phyloP scores from a whole-genome alignment of 352 stramenopile genomes.

The Phytophthora sojae region DNA sequence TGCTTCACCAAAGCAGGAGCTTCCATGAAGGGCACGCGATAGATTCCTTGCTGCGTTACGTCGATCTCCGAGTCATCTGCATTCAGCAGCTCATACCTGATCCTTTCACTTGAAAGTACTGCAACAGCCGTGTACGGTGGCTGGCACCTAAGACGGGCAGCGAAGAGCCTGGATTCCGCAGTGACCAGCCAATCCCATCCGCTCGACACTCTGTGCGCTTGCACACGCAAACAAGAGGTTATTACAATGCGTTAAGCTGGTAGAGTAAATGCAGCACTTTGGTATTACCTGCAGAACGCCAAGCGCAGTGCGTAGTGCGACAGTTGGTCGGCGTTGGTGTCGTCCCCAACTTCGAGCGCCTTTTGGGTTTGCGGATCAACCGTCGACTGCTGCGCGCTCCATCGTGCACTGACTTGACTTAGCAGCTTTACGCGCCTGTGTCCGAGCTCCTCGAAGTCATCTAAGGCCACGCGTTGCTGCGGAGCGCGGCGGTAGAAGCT shows the following conservation, averaged over 20 bases:
- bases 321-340: conserved; percentile 35
- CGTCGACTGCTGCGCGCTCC: neutral
- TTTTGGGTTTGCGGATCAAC: conserved; percentile 1
- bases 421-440: conserved; percentile 77
- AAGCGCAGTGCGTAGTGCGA: conserved; percentile 64
- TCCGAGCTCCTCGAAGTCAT: conserved; percentile 93
- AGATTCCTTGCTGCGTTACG: conserved; percentile 31
- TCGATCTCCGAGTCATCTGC: conserved; percentile 20
- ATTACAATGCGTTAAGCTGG: conserved; percentile 9
- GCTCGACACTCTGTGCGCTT: conserved; percentile 44
- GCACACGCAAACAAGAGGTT: conserved; percentile 6
- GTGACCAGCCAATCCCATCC: conserved; percentile 65
- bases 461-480: conserved; percentile 88
- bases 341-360: conserved; percentile 18
- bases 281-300: conserved; percentile 59
- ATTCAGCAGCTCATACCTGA: conserved; percentile 40
- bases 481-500: conserved; percentile 90
- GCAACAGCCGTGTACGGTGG: conserved; percentile 30
- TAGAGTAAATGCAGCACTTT: neutral
- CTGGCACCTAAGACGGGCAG: conserved; percentile 31
- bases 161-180: conserved; percentile 57
- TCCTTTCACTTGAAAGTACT: conserved; percentile 45
- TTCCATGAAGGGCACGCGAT: conserved; percentile 63
- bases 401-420: conserved; percentile 25
- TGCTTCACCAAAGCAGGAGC: conserved; percentile 45